A percentile compares a stretch with the other conserved stretches of the same genome.
Evolutionary conservation across 768 basidiomycete species (phyloP).

Genomic region (Suillus occidentalis): DNA sequence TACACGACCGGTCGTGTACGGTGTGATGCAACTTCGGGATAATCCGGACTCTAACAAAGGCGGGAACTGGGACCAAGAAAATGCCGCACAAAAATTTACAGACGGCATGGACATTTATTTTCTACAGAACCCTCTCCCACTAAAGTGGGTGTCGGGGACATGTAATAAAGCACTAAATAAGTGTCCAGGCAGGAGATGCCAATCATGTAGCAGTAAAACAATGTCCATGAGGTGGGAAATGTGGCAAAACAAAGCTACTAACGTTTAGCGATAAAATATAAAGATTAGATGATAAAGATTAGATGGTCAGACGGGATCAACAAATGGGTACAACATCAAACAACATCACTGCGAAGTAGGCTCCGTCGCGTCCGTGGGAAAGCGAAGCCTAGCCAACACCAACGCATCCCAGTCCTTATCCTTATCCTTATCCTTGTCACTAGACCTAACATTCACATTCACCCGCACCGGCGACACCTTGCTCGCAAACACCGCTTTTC

Average conservation of each 20-base stretch:
- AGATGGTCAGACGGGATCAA: background rate
- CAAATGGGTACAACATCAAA: background rate
- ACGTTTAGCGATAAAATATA: background rate
- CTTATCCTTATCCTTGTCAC: constrained; percentile 9
- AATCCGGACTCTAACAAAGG: too few species aligned
- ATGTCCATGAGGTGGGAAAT: too few species aligned
- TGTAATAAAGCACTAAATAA: background rate
- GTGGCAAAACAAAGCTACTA: background rate
- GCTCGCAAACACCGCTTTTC: constrained; percentile 39
- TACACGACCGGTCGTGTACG: too few species aligned
- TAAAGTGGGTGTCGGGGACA: too few species aligned
- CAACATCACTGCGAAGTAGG: constrained; percentile 43
- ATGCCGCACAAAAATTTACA: too few species aligned
- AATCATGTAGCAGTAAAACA: background rate
- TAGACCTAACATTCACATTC: constrained; percentile 2
- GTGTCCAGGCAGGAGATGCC: background rate
- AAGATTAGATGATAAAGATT: too few species aligned
- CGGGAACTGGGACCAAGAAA: too few species aligned
- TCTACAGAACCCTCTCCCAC: too few species aligned
- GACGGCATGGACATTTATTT: too few species aligned
- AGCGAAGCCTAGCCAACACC: constrained; percentile 62
- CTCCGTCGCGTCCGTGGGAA: constrained; percentile 58
- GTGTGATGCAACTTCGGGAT: too few species aligned
- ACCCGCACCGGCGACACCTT: constrained; percentile 51
- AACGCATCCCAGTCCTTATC: constrained; percentile 51